Conservation (phyloP, 1,139 yeast species). For the Candida smagusa region DNA sequence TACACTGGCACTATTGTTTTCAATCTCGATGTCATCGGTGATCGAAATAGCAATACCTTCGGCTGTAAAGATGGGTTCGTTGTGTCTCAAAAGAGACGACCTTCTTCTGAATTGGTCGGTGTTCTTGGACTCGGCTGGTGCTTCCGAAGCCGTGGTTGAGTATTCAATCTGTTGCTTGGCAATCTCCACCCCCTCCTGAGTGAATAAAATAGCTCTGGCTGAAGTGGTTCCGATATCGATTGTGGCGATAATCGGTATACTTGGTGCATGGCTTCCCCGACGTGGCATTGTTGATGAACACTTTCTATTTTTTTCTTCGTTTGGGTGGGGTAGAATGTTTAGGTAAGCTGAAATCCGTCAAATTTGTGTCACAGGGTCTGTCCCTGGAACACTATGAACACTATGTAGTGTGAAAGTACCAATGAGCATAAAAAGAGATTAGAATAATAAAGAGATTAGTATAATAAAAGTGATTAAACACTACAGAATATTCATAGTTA, state of each 20-base stretch:
- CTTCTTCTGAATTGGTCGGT: slow-evolving; percentile 53
- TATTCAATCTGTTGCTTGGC: slow-evolving; percentile 90
- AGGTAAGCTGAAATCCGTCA: neutral
- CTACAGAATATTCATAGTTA: too few species aligned
- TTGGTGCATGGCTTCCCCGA: slow-evolving; percentile 38
- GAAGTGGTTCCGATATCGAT: slow-evolving; percentile 94
- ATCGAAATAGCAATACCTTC: slow-evolving; percentile 70
- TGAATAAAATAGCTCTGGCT: slow-evolving; percentile 84
- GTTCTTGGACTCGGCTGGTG: slow-evolving; percentile 42
- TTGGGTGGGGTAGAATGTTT: neutral
- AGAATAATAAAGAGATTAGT: too few species aligned
- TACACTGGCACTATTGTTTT: slow-evolving; percentile 49
- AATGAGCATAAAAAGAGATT: too few species aligned
- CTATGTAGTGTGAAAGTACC: too few species aligned
- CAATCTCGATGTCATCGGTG: slow-evolving; percentile 59
- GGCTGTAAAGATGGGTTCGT: slow-evolving; percentile 62
- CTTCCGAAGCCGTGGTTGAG: slow-evolving; percentile 66
- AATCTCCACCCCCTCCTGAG: slow-evolving; percentile 68
- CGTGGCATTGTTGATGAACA: slow-evolving; percentile 29
- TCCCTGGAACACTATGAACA: too few species aligned
- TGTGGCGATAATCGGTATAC: slow-evolving; percentile 58
- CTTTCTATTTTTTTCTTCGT: neutral
- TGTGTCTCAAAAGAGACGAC: slow-evolving; percentile 46
- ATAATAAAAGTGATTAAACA: too few species aligned
- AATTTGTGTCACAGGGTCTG: slow-evolving; percentile 3